These are phyloP conservation scores for Zymoseptoria crescenta DNA, from an alignment of 2,329 filamentous ascomycete genomes.

Conservation along the genomic window DNA sequence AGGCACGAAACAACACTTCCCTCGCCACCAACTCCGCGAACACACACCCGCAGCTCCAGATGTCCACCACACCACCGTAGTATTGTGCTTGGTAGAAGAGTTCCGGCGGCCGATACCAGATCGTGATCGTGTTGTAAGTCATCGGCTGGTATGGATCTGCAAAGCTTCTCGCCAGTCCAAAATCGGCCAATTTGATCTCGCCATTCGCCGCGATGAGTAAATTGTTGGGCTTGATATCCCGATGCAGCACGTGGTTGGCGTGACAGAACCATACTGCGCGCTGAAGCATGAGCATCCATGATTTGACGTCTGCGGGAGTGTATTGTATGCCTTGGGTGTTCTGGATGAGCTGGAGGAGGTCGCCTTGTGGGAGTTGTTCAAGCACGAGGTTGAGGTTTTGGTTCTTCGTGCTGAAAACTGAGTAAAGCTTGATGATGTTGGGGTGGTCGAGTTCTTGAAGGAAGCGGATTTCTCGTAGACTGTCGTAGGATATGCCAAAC, in stretches of 20 bases:
- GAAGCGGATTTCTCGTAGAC: slow-evolving; percentile 90
- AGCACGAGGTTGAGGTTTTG: slow-evolving; percentile 95
- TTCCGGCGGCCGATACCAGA: slow-evolving; percentile 94
- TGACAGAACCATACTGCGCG: slow-evolving; percentile 95
- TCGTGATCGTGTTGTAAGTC: slow-evolving; percentile 91
- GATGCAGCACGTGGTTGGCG: slow-evolving; percentile 85
- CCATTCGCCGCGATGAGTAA: slow-evolving; percentile 87
- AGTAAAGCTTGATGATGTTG: slow-evolving; percentile 87
- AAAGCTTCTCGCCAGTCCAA: slow-evolving; percentile 84
- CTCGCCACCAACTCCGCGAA: slow-evolving; percentile 85
- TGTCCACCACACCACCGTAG: slow-evolving; percentile 83
- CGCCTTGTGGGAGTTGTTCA: slow-evolving; percentile 86
- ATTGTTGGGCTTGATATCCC: slow-evolving; percentile 99
- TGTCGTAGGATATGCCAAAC: slow-evolving; percentile 79
- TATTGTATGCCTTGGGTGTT: slow-evolving; percentile 73
- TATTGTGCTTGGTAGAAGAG: slow-evolving; percentile 82
- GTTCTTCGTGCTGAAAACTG: slow-evolving; percentile 91
- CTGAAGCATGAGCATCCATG: slow-evolving; percentile 97
- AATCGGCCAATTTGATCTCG: slow-evolving; percentile 93
- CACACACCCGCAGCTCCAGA: slow-evolving; percentile 89
- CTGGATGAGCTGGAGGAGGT: slow-evolving; percentile 89
- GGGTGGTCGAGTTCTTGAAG: slow-evolving; percentile 89
- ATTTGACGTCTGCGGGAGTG: slow-evolving; percentile 83
- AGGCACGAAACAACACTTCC: slow-evolving; percentile 61
- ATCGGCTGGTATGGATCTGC: slow-evolving; percentile 78